A percentile compares a stretch with the other conserved stretches of the same genome.
phyloP scores from a whole-genome alignment of 768 basidiomycete genomes.

The Galerina sulciceps region DNA sequence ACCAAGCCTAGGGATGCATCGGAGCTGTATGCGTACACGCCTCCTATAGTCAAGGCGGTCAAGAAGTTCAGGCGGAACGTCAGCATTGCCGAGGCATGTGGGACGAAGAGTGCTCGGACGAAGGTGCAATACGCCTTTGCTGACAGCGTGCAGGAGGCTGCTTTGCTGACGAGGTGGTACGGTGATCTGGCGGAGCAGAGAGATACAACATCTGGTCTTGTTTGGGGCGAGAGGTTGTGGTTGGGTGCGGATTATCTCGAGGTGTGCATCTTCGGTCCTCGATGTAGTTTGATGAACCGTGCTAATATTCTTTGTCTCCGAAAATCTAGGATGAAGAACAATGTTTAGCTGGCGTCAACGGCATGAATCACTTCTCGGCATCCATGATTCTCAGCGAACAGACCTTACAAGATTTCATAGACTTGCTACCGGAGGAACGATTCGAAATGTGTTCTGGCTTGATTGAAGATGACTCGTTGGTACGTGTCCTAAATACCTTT shows the following conservation, averaged over 20 bases:
- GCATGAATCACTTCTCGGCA: constrained; percentile 76
- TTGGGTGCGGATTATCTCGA: constrained; percentile 59
- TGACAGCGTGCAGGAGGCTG: constrained; percentile 59
- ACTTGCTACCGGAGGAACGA: constrained; percentile 51
- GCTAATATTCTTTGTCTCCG: background rate
- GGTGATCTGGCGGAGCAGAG: constrained; percentile 59
- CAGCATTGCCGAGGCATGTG: constrained; percentile 62
- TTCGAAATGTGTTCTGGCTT: constrained; percentile 46
- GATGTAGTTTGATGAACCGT: background rate
- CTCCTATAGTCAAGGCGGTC: constrained; percentile 70
- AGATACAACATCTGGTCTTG: constrained; percentile 43
- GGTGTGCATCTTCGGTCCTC: constrained; percentile 31
- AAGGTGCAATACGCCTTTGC: constrained; percentile 65
- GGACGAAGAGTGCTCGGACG: constrained; percentile 48
- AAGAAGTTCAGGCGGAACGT: constrained; percentile 69
- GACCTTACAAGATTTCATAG: constrained; percentile 58
- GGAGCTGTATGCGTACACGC: constrained; percentile 57
- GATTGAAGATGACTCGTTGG: constrained; percentile 56
- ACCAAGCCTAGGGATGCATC: constrained; percentile 10
- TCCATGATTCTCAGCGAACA: constrained; percentile 63
- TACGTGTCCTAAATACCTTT: constrained; percentile 33
- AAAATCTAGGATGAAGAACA: constrained; percentile 56
- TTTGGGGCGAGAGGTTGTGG: constrained; percentile 72
- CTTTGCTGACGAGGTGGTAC: constrained; percentile 54
- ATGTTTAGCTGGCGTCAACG: constrained; percentile 53